These are phyloP conservation scores for Babesia microti DNA, from an alignment of 169 alveolate species.

Conservation along the genomic window DNA sequence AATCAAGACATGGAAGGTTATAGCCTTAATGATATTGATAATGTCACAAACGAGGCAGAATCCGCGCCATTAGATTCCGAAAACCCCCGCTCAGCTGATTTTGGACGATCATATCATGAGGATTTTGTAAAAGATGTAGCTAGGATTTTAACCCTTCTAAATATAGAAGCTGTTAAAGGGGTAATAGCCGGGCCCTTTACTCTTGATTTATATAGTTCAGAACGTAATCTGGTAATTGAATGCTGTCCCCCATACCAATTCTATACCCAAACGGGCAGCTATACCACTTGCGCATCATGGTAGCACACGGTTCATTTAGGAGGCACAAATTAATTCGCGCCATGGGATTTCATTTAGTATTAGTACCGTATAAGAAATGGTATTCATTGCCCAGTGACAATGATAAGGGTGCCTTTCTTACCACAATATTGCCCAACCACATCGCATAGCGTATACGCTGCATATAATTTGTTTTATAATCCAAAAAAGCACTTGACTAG, in stretches of 20 bases:
- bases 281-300: constrained; percentile 37
- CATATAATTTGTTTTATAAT: too few species aligned
- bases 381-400: constrained; percentile 42
- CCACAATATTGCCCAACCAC: constrained; percentile 13
- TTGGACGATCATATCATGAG: neutral
- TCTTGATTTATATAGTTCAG: constrained; percentile 34
- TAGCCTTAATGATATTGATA: neutral
- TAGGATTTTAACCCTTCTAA: constrained; percentile 10
- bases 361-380: constrained; percentile 58
- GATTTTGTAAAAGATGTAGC: constrained; percentile 15
- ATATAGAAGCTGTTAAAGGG: constrained; percentile 14
- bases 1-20: too few species aligned
- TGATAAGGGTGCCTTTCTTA: constrained; percentile 35
- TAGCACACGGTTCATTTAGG: constrained; percentile 20
- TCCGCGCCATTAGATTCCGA: neutral
- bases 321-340: constrained; percentile 52
- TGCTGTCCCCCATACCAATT: constrained; percentile 29
- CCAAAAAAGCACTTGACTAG: too few species aligned
- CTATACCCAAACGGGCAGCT: constrained; percentile 17
- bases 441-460: too few species aligned
- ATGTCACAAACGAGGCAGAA: neutral
- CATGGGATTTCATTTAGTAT: constrained; percentile 57
- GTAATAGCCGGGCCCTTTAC: constrained; percentile 36
- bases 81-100: neutral
- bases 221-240: constrained; percentile 38